Evolutionary conservation across 306 rosid species (phyloP).

Genomic region (Vigna angularis): DNA sequence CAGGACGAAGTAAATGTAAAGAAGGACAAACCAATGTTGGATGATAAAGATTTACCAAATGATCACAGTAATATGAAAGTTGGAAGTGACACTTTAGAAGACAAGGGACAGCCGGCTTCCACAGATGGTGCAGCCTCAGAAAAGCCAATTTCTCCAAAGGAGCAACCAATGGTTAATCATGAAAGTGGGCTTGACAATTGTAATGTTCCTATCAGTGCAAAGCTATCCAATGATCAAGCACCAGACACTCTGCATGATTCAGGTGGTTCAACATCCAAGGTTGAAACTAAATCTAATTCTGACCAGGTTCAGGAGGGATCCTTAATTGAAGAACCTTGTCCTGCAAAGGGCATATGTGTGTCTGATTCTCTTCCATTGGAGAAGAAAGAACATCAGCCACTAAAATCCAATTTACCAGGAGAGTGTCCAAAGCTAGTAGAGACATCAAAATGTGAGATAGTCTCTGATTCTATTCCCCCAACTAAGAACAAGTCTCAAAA

Average conservation of each 20-base stretch:
- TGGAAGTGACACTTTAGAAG: constrained; percentile 57
- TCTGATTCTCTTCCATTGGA: constrained; percentile 55
- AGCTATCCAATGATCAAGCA: constrained; percentile 51
- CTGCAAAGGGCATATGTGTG: constrained; percentile 48
- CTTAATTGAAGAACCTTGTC: constrained; percentile 54
- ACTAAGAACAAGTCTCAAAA: constrained; percentile 42
- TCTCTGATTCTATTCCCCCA: constrained; percentile 45
- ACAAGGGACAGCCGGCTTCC: constrained; percentile 44
- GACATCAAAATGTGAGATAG: constrained; percentile 46
- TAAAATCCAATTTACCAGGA: constrained; percentile 47
- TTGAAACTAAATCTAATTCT: constrained; percentile 53
- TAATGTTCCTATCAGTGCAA: constrained; percentile 54
- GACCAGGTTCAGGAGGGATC: constrained; percentile 52
- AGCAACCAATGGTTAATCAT: constrained; percentile 43
- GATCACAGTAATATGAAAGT: constrained; percentile 44
- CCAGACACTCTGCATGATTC: constrained; percentile 47
- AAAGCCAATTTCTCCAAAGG: constrained; percentile 48
- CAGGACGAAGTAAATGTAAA: constrained; percentile 52
- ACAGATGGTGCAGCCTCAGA: constrained; percentile 50
- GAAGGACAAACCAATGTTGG: constrained; percentile 52
- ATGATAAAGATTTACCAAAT: constrained; percentile 50
- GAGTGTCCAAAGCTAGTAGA: constrained; percentile 45
- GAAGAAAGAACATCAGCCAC: constrained; percentile 52
- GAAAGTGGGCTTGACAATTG: constrained; percentile 47
- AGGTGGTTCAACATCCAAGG: constrained; percentile 55